Conservation (phyloP, 345 rosid genomes). For the Corymbia maculata region DNA sequence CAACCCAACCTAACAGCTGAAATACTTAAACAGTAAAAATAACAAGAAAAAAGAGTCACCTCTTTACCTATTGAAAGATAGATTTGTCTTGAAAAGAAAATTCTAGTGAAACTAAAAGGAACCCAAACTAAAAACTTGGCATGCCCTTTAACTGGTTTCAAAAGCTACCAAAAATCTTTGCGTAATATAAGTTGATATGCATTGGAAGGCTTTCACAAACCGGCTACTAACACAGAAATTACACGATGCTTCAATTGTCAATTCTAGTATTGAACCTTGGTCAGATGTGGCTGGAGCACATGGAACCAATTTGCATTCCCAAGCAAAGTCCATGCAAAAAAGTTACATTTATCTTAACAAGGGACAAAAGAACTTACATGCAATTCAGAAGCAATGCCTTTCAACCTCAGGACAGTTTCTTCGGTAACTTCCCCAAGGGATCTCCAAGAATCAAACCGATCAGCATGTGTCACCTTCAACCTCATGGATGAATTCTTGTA, state of each 20-base stretch:
- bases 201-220: neutral
- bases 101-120: neutral
- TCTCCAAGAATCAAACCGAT: slow-evolving; percentile 37
- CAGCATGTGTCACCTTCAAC: slow-evolving; percentile 48
- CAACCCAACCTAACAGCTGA: neutral
- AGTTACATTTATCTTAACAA: neutral
- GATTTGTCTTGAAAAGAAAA: neutral
- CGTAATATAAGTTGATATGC: neutral
- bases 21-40: neutral
- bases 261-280: neutral
- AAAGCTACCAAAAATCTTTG: neutral
- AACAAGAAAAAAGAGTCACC: neutral
- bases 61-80: neutral
- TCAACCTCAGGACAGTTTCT: slow-evolving; percentile 35
- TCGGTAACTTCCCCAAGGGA: slow-evolving; percentile 23
- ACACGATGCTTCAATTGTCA: neutral
- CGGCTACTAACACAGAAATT: neutral
- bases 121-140: neutral
- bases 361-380: neutral
- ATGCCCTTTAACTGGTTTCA: neutral
- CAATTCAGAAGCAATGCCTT: slow-evolving; percentile 27
- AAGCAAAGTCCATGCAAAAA: neutral
- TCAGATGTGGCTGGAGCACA: neutral
- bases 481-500: slow-evolving; percentile 27
- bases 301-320: neutral